Evolutionary conservation across 2,329 filamentous ascomycete genomes (phyloP).

Genomic region (Fusarium papillatum): DNA sequence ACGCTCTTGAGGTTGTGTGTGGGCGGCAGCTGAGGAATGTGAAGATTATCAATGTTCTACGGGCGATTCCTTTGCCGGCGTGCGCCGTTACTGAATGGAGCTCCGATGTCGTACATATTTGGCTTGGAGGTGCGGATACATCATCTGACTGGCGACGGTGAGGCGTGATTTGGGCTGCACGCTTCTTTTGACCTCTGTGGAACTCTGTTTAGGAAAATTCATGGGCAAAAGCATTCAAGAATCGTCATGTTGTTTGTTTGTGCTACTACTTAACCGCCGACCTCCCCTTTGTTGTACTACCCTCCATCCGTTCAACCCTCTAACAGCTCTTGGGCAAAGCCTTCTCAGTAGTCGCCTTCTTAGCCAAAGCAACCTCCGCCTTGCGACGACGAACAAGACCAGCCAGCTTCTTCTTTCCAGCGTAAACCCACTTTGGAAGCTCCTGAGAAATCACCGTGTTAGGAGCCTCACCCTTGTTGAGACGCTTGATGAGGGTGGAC

Average conservation of each 20-base stretch:
- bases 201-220: not conserved
- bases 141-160: not conserved
- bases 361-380: slow-evolving; percentile 57
- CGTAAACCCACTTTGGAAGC: slow-evolving; percentile 62
- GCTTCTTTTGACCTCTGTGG: not conserved
- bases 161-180: not conserved
- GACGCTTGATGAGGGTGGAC: slow-evolving; percentile 51
- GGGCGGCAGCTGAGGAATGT: not conserved
- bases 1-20: not conserved
- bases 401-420: slow-evolving; percentile 52
- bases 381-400: slow-evolving; percentile 57
- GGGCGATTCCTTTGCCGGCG: not conserved
- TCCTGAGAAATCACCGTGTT: slow-evolving; percentile 56
- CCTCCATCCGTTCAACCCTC: not conserved
- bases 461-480: slow-evolving; percentile 40
- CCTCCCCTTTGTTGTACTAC: not conserved
- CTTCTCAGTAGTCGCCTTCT: slow-evolving; percentile 17
- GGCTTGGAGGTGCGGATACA: not conserved
- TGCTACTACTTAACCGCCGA: not conserved
- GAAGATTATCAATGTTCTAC: not conserved
- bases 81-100: not conserved
- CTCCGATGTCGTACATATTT: not conserved
- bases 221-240: not conserved
- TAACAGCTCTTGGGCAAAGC: slow-evolving; percentile 29
- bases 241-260: not conserved